Evolutionary conservation across 331 rosid species (phyloP).

Genomic region (Malus hybrid): DNA sequence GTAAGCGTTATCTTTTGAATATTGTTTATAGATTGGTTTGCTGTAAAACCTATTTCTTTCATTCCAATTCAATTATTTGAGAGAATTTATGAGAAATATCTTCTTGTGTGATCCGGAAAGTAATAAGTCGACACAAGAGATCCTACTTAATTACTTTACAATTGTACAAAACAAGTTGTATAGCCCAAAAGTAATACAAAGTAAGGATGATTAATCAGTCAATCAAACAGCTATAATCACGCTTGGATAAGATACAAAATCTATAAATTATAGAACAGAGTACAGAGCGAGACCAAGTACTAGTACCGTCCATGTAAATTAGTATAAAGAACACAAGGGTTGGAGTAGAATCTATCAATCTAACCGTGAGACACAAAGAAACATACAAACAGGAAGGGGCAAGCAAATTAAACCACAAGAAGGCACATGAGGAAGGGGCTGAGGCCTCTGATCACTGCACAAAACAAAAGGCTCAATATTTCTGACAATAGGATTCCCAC

Average conservation of each 20-base stretch:
- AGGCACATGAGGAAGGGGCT: not conserved
- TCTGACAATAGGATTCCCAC: slow-evolving; percentile 84
- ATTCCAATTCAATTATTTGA: not conserved
- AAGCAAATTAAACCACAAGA: not conserved
- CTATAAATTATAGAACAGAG: not conserved
- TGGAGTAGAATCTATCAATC: slow-evolving; percentile 34
- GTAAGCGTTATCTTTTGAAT: not conserved
- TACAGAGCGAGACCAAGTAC: not conserved
- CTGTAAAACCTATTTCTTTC: not conserved
- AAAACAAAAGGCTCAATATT: slow-evolving; percentile 2
- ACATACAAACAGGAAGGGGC: slow-evolving; percentile 22
- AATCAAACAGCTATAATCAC: not conserved
- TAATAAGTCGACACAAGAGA: not conserved
- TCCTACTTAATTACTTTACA: not conserved
- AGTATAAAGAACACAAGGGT: not conserved
- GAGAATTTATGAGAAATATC: not conserved
- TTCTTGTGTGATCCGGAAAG: not conserved
- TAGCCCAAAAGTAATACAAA: no score
- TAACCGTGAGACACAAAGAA: slow-evolving; percentile 33
- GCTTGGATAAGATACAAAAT: not conserved
- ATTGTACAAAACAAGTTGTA: not conserved
- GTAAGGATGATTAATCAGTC: not conserved
- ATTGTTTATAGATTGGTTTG: not conserved
- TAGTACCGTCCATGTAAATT: not conserved
- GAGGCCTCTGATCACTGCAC: not conserved